Base-by-base conservation (phyloP, 2,329 filamentous ascomycete species). In the Diaporthe ampelina region DNA sequence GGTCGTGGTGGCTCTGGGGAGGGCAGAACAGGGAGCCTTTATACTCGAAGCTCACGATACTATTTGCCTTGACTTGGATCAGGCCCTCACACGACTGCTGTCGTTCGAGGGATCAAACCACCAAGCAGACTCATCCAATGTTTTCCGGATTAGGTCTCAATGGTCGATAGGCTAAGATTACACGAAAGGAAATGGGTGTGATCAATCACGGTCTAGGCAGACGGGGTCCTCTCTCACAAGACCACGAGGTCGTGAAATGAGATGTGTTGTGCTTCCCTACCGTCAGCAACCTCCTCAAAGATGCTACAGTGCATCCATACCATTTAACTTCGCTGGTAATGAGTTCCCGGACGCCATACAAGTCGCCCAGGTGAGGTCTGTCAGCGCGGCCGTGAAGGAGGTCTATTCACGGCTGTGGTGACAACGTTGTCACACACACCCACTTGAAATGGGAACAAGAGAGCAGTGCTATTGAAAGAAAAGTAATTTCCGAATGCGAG, bases 1-100 rank as follows among this genome's bases (percentile, higher is more conserved):
- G 61, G 21, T 24, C 32, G 29, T 17, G 45, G 4, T 35, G 21
- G 61, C 11, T 67, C 29, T 24, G 43, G 29, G 50, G 29, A 52
- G 7, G 45, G 61, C 43, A 37, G 61, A 35, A n/a, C 21, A 67
- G 29, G 26, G 29, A 17, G 50, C 21, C 61, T 67, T 67, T 67
- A 67, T 67, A 67, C 43, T 67, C 29, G 26, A 67, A 67, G 61
- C 61, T 37, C 61, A 50, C 45, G 61, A 67, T 50, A 48, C 45
- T 21, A 11, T 52, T 50, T 19, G 26, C 26, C 29, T 32, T 3
- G 7, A 35, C 17, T 7, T 37, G 19, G 32, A 52, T 29, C 29
- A 37, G 26, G 29, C 26, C 19, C 61, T 67, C 29, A 17, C 29
- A 26, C 29, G 32, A 19, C 11, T 50, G 19, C 13, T 29, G 29